Base-by-base conservation (phyloP, 352 stramenopile genomes). In the Phytopythium delawarense region DNA sequence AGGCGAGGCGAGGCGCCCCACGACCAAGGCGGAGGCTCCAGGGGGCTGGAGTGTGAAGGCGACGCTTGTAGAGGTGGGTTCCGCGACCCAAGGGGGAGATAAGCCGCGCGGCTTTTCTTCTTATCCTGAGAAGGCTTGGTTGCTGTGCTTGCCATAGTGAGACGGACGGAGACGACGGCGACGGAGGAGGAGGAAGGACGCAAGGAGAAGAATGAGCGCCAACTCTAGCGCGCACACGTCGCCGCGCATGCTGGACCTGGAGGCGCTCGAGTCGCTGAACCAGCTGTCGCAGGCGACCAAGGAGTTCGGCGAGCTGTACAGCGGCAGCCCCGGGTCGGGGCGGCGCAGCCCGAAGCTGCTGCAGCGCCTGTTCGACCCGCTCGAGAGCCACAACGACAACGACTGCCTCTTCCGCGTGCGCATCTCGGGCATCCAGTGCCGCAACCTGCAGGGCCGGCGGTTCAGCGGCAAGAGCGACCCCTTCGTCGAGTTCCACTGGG, bases 401-500 rank as follows among this genome's bases (percentile, higher is more conserved):
- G 82, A 92, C 61, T 93, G 86, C 63, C 70, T 94, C 42, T 96
- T 96, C 56, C 83, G 84, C 45, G 85, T 96, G 50, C 75, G 87
- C 4, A 91, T 96, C 56, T 92, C 81, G 2, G 85, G 85, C 46
- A 96, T 96, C 59, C 87, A 96, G 71, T 96, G 87, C 59, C 84
- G 87, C 32, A 96, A 96, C 67, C 66, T 96, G 16, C 81, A 92
- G 60, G 80, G 78, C 20, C 77, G 85, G 46, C 76, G 87, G 54
- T 82, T 96, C 50, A 89, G 83, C 64, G 82, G 85, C 63, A 94
- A 94, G 66, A 89, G 78, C 58, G 86, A 94, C 69, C 85, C 87
- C 18, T 96, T 91, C 64, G 87, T 96, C 32, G 87, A 94, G 66
- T 94, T 96, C 63, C 89, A 84, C 57, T 96, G 87, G 87, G 87